phyloP scores from a whole-genome alignment of 192 early-diverging fungal genomes.

The Ambispora gerdemannii region DNA sequence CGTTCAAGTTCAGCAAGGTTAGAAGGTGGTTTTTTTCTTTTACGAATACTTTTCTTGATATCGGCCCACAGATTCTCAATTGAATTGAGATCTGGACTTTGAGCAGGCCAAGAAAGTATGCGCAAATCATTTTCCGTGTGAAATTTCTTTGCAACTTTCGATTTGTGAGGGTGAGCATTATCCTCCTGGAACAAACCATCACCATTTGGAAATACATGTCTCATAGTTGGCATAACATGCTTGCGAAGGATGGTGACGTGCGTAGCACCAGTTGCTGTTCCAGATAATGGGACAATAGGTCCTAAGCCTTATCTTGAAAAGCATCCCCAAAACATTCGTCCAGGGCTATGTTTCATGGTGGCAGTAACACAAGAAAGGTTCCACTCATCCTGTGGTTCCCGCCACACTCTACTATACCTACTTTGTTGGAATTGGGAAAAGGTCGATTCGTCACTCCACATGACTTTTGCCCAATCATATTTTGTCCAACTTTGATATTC shows the following conservation, averaged over 20 bases:
- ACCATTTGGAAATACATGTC: not conserved
- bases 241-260: not conserved
- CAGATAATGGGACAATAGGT: not conserved
- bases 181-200: not conserved
- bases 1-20: not conserved
- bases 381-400: not conserved
- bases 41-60: not conserved
- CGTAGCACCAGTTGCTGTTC: not conserved
- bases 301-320: not conserved
- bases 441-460: slow-evolving; percentile 11
- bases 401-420: not conserved
- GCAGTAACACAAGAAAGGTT: not conserved
- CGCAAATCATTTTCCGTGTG: not conserved
- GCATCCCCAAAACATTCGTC: slow-evolving; percentile 13
- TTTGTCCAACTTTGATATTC: slow-evolving; percentile 4
- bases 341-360: not conserved
- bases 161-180: not conserved
- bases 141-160: not conserved
- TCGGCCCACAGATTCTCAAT: not conserved
- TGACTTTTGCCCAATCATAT: not conserved
- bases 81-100: not conserved
- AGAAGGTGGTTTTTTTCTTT: not conserved
- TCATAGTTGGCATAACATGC: not conserved
- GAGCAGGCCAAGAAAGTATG: not conserved
- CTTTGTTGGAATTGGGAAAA: not conserved